These are phyloP conservation scores for Moricandia moricandioides DNA, from an alignment of 345 rosid species.

Conservation along the genomic window DNA sequence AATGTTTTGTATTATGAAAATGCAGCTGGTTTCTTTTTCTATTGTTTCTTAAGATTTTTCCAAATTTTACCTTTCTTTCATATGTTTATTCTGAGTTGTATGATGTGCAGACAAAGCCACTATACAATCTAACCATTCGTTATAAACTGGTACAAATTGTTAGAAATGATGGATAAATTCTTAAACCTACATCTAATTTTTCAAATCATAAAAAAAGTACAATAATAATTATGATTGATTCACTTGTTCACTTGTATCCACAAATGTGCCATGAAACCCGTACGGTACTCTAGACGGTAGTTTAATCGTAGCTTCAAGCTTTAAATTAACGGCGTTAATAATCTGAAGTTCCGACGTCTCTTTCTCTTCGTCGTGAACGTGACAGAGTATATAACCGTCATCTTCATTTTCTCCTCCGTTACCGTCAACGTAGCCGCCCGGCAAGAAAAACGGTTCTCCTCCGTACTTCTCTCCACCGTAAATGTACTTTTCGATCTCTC, in stretches of 20 bases:
- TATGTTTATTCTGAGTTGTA: background rate
- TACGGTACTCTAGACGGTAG: slow-evolving; percentile 91
- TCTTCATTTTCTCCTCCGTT: slow-evolving; percentile 53
- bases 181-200: slow-evolving; percentile 4
- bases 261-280: slow-evolving; percentile 93
- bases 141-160: slow-evolving; percentile 1
- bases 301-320: slow-evolving; percentile 67
- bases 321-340: slow-evolving; percentile 59
- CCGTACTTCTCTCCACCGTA: slow-evolving; percentile 74
- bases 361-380: slow-evolving; percentile 76
- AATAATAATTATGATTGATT: slow-evolving; percentile 46
- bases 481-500: slow-evolving; percentile 52
- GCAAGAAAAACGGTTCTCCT: slow-evolving; percentile 84
- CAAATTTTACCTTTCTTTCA: background rate
- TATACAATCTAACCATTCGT: background rate
- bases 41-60: background rate
- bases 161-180: background rate
- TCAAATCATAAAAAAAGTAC: background rate
- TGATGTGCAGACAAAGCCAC: background rate
- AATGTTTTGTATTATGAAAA: background rate
- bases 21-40: background rate
- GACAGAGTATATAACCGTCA: slow-evolving; percentile 68
- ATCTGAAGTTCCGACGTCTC: slow-evolving; percentile 80
- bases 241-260: slow-evolving; percentile 54
- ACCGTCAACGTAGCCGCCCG: slow-evolving; percentile 21